Base-by-base conservation (phyloP, 2,329 filamentous ascomycete species). In the Trichoderma sp. region DNA sequence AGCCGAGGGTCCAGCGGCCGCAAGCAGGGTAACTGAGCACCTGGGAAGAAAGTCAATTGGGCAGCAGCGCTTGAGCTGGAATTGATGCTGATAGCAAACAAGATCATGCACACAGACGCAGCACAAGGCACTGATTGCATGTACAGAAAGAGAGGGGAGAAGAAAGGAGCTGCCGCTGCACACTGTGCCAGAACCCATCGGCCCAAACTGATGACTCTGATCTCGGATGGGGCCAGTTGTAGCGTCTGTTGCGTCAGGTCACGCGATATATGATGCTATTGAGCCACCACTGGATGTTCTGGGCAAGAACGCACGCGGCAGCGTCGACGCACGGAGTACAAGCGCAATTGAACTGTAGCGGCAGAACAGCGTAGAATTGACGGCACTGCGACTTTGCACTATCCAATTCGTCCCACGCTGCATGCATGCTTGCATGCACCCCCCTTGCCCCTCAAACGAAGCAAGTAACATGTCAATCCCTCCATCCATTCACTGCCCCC, bases 171-270 rank as follows among this genome's bases (percentile, higher is more conserved):
- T 35, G 49, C 40, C 10, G 40, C 40, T 8, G 19, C 40, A 8
- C 40, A 43, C 40, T 43, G 40, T 43, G 40, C 40, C 33, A n/a
- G 1, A 43, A n/a, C 19, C 40, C 40, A 4, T 16, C 16, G 13
- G 19, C 7, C 7, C 40, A 43, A n/a, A 43, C 40, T 43, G 40
- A 43, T 43, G 40, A 43, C 40, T 43, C 40, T 43, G 40, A 19
- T 19, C 65, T 11, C 29, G 49, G 52, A 68, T 47, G 53, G 35
- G 57, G 31, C 31, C 29, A 64, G 21, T 64, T 49, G 29, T 43
- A 61, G 59, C 63, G 58, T 53, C 43, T 56, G 63, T 77, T 77
- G 76, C 76, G 75, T 74, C 74, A 75, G 76, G 76, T 77, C 76
- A 77, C 76, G 75, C 76, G 76, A 77, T 77, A 69, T 62, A 73